Evolutionary conservation across 2,329 filamentous ascomycete species (phyloP), one percentile per base, ranked within the genome.

Genomic region (Pyrenochaeta sp.): DNA sequence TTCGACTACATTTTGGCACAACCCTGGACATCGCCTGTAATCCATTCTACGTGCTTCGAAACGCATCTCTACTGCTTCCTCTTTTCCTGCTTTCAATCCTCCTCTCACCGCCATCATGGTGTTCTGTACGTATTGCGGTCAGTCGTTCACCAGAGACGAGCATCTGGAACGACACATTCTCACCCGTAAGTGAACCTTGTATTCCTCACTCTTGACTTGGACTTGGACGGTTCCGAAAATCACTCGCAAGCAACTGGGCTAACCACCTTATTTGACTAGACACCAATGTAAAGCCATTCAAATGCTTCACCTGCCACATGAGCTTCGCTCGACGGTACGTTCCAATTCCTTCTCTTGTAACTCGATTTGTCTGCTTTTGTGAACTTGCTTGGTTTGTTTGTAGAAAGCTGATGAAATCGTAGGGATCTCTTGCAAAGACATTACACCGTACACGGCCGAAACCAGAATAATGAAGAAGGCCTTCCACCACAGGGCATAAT

Each of bases 211-310:
- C 13, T 13, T 9, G 9, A 34, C 17, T n/a, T n/a, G n/a, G n/a
- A n/a, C n/a, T n/a, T n/a, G n/a, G n/a, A n/a, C n/a, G n/a, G n/a
- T n/a, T n/a, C n/a, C n/a, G n/a, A n/a, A n/a, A n/a, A n/a, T n/a
- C n/a, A n/a, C 22, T 14, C 29, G 6, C 23, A 24, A 5, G 15
- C n/a, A 11, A 7, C 21, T 35, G 13, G 7, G 15, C 23, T 37
- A 18, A 32, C 28, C 15, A 10, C n/a, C n/a, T 17, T 19, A 17
- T 41, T 34, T 20, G 32, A 44, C 7, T 53, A 79, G 76, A 80
- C 52, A 80, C 77, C 41, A 79, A 79, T 58, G 75, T 80, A n/a
- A 80, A 80, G 63, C 77, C 77, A 2, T 80, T 78, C 71, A 79
- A 79, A 66, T 80, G 77, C 63, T 77, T 77, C 47, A 79, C 75